Evolutionary conservation across 345 rosid species (phyloP).

Genomic region (Triadica sebifera): DNA sequence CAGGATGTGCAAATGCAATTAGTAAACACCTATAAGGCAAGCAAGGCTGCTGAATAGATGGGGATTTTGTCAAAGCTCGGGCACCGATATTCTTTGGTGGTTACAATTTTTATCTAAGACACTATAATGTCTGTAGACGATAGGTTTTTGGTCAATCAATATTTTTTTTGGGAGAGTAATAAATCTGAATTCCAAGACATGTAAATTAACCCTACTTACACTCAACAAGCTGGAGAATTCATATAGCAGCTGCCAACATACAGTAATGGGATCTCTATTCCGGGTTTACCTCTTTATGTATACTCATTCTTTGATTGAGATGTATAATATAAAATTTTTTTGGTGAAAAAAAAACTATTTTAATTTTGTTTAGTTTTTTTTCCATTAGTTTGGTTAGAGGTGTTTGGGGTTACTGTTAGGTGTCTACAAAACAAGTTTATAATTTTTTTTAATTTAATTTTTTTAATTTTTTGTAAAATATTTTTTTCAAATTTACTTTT

Average conservation of each 20-base stretch:
- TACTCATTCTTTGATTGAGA: not conserved
- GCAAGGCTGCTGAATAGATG: slow-evolving; percentile 48
- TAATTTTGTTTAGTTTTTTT: no score
- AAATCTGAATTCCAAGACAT: not conserved
- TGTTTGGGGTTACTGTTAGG: no score
- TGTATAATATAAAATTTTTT: no score
- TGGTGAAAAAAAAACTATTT: no score
- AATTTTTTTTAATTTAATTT: no score
- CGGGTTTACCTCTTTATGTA: not conserved
- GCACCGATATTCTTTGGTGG: not conserved
- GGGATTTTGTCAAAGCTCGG: slow-evolving; percentile 3
- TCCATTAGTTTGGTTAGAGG: no score
- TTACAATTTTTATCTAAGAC: not conserved
- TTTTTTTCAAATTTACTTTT: no score
- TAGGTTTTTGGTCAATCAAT: not conserved
- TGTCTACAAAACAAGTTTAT: no score
- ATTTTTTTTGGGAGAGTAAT: not conserved
- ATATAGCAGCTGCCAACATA: not conserved
- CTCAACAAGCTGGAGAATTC: not conserved
- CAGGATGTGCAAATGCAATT: slow-evolving; percentile 84
- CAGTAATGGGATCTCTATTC: not conserved
- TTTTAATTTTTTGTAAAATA: no score
- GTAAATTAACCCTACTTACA: not conserved
- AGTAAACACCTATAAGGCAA: slow-evolving; percentile 69
- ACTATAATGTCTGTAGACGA: not conserved